phyloP scores from a whole-genome alignment of 768 basidiomycete species.

The Phylloporus arenicola region DNA sequence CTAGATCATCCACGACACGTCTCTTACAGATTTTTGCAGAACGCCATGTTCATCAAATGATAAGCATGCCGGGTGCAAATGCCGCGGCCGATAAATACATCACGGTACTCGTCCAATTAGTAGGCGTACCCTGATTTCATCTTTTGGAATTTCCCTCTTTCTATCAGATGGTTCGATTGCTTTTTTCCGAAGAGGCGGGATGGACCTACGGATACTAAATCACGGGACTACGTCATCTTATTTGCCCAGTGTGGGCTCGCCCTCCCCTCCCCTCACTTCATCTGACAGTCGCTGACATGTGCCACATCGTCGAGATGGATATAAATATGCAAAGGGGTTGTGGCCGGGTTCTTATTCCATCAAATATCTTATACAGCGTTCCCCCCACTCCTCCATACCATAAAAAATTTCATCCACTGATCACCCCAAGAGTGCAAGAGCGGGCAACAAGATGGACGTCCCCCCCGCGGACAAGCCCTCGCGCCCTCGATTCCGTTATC shows the following conservation, averaged over 20 bases:
- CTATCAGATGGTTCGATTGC: neutral
- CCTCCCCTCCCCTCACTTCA: neutral
- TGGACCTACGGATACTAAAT: constrained; percentile 10
- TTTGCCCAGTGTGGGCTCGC: neutral
- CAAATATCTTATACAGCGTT: neutral
- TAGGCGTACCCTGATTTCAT: constrained; percentile 7
- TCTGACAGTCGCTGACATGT: neutral
- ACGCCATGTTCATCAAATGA: neutral
- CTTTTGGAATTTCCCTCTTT: neutral
- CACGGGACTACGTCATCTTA: neutral
- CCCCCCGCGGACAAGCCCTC: neutral
- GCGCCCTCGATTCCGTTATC: constrained; percentile 6
- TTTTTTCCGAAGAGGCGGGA: neutral
- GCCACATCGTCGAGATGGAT: neutral
- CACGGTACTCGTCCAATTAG: neutral
- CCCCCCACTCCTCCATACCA: neutral
- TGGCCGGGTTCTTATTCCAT: neutral
- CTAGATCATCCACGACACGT: too few species aligned
- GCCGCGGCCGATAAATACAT: neutral
- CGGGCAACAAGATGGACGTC: neutral
- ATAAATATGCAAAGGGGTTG: neutral
- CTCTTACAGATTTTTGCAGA: too few species aligned
- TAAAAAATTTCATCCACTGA: neutral
- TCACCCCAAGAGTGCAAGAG: neutral
- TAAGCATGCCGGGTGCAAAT: neutral